These are phyloP conservation scores for Cordyceps sp. DNA, from an alignment of 2,329 filamentous ascomycete species.

Conservation along the genomic window DNA sequence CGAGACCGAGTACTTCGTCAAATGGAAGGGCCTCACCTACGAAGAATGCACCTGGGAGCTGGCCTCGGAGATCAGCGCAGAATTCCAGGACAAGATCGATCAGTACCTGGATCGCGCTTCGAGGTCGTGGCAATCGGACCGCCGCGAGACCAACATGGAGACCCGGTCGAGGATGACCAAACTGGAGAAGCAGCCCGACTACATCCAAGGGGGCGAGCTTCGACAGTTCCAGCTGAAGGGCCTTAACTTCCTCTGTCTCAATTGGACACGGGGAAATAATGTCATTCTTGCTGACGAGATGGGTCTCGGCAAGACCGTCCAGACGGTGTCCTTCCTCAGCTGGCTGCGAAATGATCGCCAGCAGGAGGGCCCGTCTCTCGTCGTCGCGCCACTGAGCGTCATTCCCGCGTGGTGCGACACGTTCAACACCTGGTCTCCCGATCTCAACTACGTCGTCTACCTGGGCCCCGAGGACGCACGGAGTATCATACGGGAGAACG, in stretches of 20 bases:
- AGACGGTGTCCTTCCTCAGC: slow-evolving; percentile 92
- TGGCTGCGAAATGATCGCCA: slow-evolving; percentile 82
- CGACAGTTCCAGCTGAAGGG: slow-evolving; percentile 89
- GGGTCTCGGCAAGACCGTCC: slow-evolving; percentile 95
- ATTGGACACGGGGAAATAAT: slow-evolving; percentile 88
- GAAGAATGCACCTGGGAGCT: slow-evolving; percentile 91
- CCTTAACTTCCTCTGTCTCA: slow-evolving; percentile 87
- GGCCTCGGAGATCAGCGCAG: slow-evolving; percentile 54
- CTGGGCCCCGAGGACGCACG: slow-evolving; percentile 79
- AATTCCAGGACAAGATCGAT: slow-evolving; percentile 82
- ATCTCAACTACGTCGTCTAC: slow-evolving; percentile 94
- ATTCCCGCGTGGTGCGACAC: slow-evolving; percentile 98
- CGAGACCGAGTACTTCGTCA: slow-evolving; percentile 78
- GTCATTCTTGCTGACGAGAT: slow-evolving; percentile 98
- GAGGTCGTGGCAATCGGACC: slow-evolving; percentile 66
- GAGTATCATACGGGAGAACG: slow-evolving; percentile 75
- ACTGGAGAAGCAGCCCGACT: slow-evolving; percentile 67
- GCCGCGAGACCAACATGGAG: slow-evolving; percentile 55
- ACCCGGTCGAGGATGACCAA: slow-evolving; percentile 60
- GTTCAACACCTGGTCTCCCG: slow-evolving; percentile 89
- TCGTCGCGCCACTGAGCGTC: slow-evolving; percentile 92
- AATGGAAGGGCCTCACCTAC: slow-evolving; percentile 92
- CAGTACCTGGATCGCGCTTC: slow-evolving; percentile 73
- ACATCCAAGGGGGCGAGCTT: slow-evolving; percentile 70
- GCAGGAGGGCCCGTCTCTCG: slow-evolving; percentile 89